Conservation (phyloP, 352 stramenopile genomes). For the Phytophthora syringae region DNA sequence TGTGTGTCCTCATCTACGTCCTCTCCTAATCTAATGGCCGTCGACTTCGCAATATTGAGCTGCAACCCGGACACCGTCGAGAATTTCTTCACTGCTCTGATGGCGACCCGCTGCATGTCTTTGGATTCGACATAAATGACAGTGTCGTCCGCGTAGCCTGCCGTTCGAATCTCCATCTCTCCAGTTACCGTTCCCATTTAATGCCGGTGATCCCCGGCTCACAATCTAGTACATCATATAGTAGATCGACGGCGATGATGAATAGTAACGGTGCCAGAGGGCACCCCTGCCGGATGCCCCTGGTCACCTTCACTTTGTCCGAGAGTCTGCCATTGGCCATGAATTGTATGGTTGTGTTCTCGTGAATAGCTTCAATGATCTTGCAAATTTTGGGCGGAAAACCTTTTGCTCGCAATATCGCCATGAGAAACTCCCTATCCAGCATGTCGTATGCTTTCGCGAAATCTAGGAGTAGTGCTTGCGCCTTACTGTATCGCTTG, state of each 20-base stretch:
- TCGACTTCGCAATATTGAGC: too few relatives aligned
- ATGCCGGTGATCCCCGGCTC: too few relatives aligned
- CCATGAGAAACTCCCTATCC: slow-evolving; percentile 1
- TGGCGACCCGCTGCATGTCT: too few relatives aligned
- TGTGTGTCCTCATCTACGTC: too few relatives aligned
- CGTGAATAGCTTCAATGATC: not conserved
- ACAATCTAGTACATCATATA: not conserved
- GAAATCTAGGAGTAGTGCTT: slow-evolving; percentile 13
- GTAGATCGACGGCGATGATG: not conserved
- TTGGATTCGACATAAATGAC: too few relatives aligned
- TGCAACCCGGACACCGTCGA: too few relatives aligned
- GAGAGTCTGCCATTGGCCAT: slow-evolving; percentile 6
- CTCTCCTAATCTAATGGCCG: too few relatives aligned
- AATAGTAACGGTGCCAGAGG: slow-evolving; percentile 1
- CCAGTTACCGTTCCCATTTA: too few relatives aligned
- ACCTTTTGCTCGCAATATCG: slow-evolving; percentile 1
- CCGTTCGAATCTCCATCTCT: too few relatives aligned
- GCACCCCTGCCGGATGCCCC: slow-evolving; percentile 10
- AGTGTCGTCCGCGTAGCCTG: too few relatives aligned
- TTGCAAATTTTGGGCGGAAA: not conserved
- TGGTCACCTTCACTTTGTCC: not conserved
- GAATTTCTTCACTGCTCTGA: too few relatives aligned
- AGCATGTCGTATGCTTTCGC: slow-evolving; percentile 17
- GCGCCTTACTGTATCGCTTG: not conserved
- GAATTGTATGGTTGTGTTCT: not conserved